phyloP scores from a whole-genome alignment of 768 basidiomycete genomes.

The Lentinula boryana region DNA sequence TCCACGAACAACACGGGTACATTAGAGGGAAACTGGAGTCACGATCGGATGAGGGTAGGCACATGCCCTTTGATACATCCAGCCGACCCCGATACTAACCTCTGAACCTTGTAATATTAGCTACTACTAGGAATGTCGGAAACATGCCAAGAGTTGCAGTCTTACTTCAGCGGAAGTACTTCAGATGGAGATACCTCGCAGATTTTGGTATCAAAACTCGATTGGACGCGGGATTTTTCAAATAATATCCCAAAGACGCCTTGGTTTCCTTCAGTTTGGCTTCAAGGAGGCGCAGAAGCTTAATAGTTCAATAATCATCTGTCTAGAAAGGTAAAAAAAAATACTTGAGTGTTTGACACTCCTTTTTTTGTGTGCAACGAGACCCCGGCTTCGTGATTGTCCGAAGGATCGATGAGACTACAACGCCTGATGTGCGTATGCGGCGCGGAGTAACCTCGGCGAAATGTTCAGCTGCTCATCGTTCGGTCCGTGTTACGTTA shows the following conservation, averaged over 20 bases:
- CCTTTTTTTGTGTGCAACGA: neutral
- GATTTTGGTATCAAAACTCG: neutral
- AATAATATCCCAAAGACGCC: neutral
- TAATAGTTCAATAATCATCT: no score
- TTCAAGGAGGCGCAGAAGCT: neutral
- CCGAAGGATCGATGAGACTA: neutral
- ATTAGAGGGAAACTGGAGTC: neutral
- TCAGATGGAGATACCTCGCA: neutral
- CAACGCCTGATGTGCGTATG: neutral
- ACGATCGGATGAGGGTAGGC: neutral
- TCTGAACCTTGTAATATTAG: neutral
- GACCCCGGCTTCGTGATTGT: neutral
- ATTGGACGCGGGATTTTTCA: neutral
- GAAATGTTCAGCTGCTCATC: slow-evolving; percentile 1
- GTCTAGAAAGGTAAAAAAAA: no score
- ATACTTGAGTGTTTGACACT: no score
- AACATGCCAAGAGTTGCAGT: neutral
- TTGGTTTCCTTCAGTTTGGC: neutral
- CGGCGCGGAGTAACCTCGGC: slow-evolving; percentile 1
- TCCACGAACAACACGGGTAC: neutral
- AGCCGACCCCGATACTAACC: neutral
- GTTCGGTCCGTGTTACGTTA: neutral
- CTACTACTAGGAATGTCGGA: neutral
- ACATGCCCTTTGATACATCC: neutral
- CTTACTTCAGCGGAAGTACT: neutral